phyloP scores from a whole-genome alignment of 129 eudicot species.

The Flaveria linearis region DNA sequence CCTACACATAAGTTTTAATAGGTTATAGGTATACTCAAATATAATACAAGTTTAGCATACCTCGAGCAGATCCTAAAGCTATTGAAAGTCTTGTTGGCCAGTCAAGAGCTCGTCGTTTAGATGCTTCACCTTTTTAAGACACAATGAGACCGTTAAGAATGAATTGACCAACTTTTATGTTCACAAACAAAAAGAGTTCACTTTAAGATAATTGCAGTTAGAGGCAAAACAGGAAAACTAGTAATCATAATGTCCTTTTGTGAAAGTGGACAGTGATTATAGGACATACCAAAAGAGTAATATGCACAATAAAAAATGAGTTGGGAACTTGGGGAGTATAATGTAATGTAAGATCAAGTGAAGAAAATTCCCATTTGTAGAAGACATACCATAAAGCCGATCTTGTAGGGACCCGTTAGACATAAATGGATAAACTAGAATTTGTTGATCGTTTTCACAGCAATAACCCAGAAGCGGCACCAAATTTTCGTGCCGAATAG shows the following conservation, averaged over 20 bases:
- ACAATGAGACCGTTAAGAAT: slow-evolving; percentile 3
- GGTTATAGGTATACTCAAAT: neutral
- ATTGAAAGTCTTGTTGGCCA: slow-evolving; percentile 89
- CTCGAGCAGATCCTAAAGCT: slow-evolving; percentile 95
- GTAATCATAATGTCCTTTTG: slow-evolving; percentile 1
- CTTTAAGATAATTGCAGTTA: neutral
- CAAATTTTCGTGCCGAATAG: slow-evolving; percentile 72
- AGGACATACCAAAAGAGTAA: neutral
- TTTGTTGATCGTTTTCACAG: slow-evolving; percentile 81
- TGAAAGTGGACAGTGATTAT: neutral
- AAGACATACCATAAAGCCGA: slow-evolving; percentile 75
- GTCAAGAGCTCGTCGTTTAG: slow-evolving; percentile 67
- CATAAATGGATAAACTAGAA: slow-evolving; percentile 90
- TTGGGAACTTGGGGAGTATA: neutral
- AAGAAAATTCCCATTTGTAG: neutral
- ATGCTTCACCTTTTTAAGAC: slow-evolving; percentile 64
- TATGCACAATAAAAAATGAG: neutral
- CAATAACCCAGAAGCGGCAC: slow-evolving; percentile 87
- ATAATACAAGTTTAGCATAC: slow-evolving; percentile 41
- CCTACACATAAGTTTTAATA: neutral
- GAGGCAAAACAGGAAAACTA: neutral
- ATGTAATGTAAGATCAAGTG: slow-evolving; percentile 10
- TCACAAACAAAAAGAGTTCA: neutral
- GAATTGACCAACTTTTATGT: neutral
- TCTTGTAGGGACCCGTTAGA: slow-evolving; percentile 91